Base-by-base conservation (phyloP, 352 stramenopile species). In the Pythium aristosporum region DNA sequence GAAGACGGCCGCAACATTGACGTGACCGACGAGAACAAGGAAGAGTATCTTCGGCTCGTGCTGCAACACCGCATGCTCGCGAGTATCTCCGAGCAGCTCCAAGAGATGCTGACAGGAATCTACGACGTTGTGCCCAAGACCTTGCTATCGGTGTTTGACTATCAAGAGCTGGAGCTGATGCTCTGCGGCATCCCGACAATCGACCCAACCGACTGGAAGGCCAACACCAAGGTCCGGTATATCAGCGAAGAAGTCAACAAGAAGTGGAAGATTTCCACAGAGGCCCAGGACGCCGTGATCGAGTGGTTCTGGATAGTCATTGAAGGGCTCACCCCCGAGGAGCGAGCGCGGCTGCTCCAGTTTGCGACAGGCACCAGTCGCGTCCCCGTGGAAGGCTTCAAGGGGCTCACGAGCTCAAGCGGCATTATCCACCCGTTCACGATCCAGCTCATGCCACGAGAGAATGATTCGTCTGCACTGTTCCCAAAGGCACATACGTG, bases 321-420 rank as follows among this genome's bases (percentile, higher is more conserved):
- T 13, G 75, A 77, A 32, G 63, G 61, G 9, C 87, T 99, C 32
- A 91, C 84, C 1, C 77, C 94, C 37, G 96, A 97, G 61, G 89
- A 99, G 58, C 96, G 96, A 34, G 97, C 97, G 41, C 80, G 94
- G 15, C 89, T 99, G 67, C 76, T 99, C 21, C 96, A 99, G 69
- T 99, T 99, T 77, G 91, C 98, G 7, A 99, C 96, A 0, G 97
- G 97, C 2, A 98, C 92, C 18, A 97, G 88, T 9, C 98, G 98
- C 57, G 96, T 99, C 5, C 83, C 85, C 18, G 85, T 96, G 7
- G 83, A 94, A 56, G 82, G 83, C 0, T 96, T 96, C 63, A 83
- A 79, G 58, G 82, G 79, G 1, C 76, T 96, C 18, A 93, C 76
- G 18, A 94, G 86, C 57, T 82, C 81, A 5, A 92, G 86, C 43